Evolutionary conservation across 2,329 filamentous ascomycete genomes (phyloP).

Genomic region (Aureobasidium sp.): DNA sequence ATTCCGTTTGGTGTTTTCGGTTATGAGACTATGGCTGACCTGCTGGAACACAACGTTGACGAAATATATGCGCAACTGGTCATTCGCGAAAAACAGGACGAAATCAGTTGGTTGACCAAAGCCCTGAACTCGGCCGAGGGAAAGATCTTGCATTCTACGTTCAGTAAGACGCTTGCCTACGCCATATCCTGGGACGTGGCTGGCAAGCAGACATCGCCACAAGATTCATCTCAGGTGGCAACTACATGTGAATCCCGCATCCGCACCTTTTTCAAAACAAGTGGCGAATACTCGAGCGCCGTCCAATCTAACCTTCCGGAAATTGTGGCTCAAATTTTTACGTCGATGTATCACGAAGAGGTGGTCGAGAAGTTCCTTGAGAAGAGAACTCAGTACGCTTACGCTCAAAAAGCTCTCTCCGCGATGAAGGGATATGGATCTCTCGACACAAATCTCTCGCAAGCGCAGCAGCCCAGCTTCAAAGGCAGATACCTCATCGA

Average conservation of each 20-base stretch:
- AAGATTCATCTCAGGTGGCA: background rate
- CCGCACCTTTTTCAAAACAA: constrained; percentile 61
- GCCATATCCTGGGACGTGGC: constrained; percentile 69
- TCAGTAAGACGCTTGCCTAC: constrained; percentile 76
- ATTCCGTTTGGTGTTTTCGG: constrained; percentile 85
- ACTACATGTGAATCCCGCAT: constrained; percentile 58
- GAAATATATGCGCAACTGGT: constrained; percentile 75
- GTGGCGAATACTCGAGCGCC: constrained; percentile 52
- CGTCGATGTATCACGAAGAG: constrained; percentile 64
- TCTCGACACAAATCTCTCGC: constrained; percentile 59
- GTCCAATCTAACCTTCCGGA: constrained; percentile 66
- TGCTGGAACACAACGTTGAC: constrained; percentile 64
- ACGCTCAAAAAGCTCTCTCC: constrained; percentile 57
- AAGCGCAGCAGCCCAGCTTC: constrained; percentile 83
- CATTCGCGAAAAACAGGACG: constrained; percentile 67
- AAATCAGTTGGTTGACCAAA: constrained; percentile 53
- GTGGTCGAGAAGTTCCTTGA: constrained; percentile 53
- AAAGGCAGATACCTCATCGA: constrained; percentile 67
- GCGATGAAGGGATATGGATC: constrained; percentile 64
- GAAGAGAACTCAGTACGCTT: constrained; percentile 41
- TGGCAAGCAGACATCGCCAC: background rate
- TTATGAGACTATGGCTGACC: constrained; percentile 60
- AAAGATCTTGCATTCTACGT: constrained; percentile 59
- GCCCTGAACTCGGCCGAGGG: constrained; percentile 48
- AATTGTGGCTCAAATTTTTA: constrained; percentile 69